phyloP scores from a whole-genome alignment of 2,329 filamentous ascomycete species.

The Colletotrichum spinosum region DNA sequence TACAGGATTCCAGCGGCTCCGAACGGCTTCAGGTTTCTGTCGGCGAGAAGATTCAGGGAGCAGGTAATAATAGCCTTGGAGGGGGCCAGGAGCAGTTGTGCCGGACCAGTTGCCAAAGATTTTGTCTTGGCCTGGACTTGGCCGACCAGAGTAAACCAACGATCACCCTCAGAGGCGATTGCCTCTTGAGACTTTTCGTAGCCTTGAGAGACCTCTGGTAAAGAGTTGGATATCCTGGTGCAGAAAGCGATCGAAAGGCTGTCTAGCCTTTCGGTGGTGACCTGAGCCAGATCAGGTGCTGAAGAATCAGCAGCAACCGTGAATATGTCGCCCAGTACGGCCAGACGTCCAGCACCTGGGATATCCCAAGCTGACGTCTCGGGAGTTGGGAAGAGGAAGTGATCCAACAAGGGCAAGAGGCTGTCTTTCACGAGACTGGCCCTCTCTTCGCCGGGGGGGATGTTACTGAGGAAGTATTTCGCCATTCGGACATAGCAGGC shows the following conservation, averaged over 20 bases:
- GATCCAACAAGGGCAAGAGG: slow-evolving; percentile 65
- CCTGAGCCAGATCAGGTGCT: slow-evolving; percentile 55
- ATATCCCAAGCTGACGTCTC: slow-evolving; percentile 50
- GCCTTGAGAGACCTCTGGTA: slow-evolving; percentile 85
- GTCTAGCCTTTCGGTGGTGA: slow-evolving; percentile 71
- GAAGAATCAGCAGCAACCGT: slow-evolving; percentile 55
- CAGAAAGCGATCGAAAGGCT: slow-evolving; percentile 71
- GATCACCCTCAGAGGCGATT: slow-evolving; percentile 73
- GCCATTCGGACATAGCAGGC: slow-evolving; percentile 77
- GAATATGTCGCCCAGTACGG: slow-evolving; percentile 61
- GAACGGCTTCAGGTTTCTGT: slow-evolving; percentile 68
- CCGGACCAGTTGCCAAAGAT: slow-evolving; percentile 19
- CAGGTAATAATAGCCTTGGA: slow-evolving; percentile 37
- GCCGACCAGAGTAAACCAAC: slow-evolving; percentile 73
- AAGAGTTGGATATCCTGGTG: slow-evolving; percentile 76
- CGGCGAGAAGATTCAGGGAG: slow-evolving; percentile 57
- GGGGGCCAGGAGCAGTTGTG: slow-evolving; percentile 46
- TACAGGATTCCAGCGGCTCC: slow-evolving; percentile 62
- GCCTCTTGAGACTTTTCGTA: slow-evolving; percentile 78
- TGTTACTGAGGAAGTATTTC: slow-evolving; percentile 61
- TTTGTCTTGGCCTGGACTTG: slow-evolving; percentile 52
- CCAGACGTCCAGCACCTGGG: slow-evolving; percentile 44
- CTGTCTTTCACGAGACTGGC: slow-evolving; percentile 59
- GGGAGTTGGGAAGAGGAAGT: slow-evolving; percentile 62
- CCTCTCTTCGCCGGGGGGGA: slow-evolving; percentile 59